Evolutionary conservation across 352 stramenopile genomes (phyloP).

Genomic region (Phytophthora sojae): DNA sequence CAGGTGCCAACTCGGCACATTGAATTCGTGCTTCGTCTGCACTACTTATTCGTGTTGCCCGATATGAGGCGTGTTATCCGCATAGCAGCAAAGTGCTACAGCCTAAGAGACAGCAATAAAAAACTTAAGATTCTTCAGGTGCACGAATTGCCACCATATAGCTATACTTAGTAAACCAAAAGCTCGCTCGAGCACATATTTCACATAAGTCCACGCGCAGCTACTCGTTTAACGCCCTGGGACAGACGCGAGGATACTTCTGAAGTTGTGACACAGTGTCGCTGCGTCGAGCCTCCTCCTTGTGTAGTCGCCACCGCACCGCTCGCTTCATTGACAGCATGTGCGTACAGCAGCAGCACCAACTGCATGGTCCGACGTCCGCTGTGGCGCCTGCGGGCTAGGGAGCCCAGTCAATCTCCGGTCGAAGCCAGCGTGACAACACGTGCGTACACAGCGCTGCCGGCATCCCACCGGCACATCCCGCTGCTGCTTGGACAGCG

Average conservation of each 20-base stretch:
- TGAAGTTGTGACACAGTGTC: conserved; percentile 8
- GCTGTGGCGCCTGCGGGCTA: neutral
- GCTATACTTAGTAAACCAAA: too few relatives aligned
- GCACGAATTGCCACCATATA: too few relatives aligned
- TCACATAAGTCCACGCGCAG: neutral
- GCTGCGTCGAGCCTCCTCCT: neutral
- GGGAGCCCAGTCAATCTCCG: neutral
- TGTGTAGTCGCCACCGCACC: neutral
- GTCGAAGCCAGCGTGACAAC: conserved; percentile 10
- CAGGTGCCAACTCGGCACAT: too few relatives aligned
- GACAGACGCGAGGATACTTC: conserved; percentile 11
- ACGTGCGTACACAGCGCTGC: conserved; percentile 11
- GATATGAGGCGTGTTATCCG: too few relatives aligned
- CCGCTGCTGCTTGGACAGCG: conserved; percentile 6
- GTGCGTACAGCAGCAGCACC: conserved; percentile 1
- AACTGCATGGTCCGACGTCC: conserved; percentile 5
- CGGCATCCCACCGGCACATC: conserved; percentile 17
- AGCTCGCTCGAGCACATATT: too few relatives aligned
- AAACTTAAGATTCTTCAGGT: too few relatives aligned
- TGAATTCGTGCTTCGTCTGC: too few relatives aligned
- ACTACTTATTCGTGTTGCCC: too few relatives aligned
- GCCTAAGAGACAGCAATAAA: too few relatives aligned
- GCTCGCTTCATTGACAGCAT: conserved; percentile 9
- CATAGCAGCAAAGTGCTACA: too few relatives aligned
- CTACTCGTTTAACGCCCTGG: conserved; percentile 4